Evolutionary conservation across 1,284 basidiomycete species (phyloP).

Genomic region (Trametes sp.): DNA sequence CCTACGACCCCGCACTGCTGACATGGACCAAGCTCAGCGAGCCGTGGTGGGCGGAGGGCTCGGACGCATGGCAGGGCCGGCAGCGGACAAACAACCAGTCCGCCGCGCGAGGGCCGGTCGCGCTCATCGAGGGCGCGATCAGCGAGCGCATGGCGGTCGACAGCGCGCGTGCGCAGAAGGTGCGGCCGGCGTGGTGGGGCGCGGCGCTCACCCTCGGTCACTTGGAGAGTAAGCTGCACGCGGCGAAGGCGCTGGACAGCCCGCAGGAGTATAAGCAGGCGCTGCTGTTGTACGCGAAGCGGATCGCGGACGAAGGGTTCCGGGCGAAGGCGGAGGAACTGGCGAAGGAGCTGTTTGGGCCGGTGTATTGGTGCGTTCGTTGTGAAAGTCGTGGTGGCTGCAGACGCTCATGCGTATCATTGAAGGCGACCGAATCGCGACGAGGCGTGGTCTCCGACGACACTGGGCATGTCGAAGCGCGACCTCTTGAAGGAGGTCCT

Average conservation of each 20-base stretch:
- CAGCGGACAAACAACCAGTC: constrained; percentile 53
- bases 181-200: constrained; percentile 77
- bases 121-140: constrained; percentile 63
- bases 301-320: constrained; percentile 87
- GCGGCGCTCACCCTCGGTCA: constrained; percentile 84
- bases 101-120: constrained; percentile 58
- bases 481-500: constrained; percentile 84
- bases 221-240: constrained; percentile 81
- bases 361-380: constrained; percentile 78
- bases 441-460: constrained; percentile 69
- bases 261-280: constrained; percentile 83
- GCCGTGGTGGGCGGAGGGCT: constrained; percentile 82
- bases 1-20: constrained; percentile 73
- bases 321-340: constrained; percentile 87
- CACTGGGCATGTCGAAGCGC: constrained; percentile 77
- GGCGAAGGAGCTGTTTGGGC: constrained; percentile 86
- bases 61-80: constrained; percentile 80
- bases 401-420: not conserved
- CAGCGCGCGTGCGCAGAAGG: constrained; percentile 41
- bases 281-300: constrained; percentile 79
- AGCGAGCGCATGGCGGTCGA: constrained; percentile 52
- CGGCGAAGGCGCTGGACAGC: constrained; percentile 77
- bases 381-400: not conserved
- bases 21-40: constrained; percentile 81
- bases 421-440: constrained; percentile 70